phyloP scores from a whole-genome alignment of 768 basidiomycete genomes.

The Peribolospora kevripleyi region DNA sequence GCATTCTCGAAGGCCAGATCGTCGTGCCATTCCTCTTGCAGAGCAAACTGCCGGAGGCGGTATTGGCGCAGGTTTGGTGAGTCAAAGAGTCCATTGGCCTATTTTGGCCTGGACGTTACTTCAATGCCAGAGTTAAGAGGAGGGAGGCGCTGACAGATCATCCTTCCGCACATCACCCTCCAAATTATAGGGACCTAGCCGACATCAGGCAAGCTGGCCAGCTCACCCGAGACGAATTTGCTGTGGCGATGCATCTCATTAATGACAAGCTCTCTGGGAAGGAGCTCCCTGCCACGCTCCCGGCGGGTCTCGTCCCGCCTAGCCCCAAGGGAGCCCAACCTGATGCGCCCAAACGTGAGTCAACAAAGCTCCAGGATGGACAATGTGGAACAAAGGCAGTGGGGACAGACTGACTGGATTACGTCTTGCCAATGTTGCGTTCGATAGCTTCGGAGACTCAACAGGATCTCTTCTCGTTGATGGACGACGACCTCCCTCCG shows the following conservation, averaged over 20 bases:
- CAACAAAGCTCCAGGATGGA: conserved; percentile 11
- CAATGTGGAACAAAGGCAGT: too few species aligned
- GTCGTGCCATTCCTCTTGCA: conserved; percentile 90
- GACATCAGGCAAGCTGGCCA: conserved; percentile 71
- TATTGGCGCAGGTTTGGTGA: conserved; percentile 77
- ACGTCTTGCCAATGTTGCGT: conserved; percentile 18
- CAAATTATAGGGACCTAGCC: conserved; percentile 51
- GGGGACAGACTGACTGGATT: neutral
- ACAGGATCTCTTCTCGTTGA: conserved; percentile 12
- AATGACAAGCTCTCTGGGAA: conserved; percentile 58
- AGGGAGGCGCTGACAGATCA: neutral
- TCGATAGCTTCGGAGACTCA: neutral
- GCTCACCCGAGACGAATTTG: conserved; percentile 75
- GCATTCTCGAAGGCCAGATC: conserved; percentile 72
- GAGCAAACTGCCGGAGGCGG: conserved; percentile 55
- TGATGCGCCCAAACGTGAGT: conserved; percentile 13
- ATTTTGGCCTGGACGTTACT: conserved; percentile 2
- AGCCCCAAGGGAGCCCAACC: conserved; percentile 31
- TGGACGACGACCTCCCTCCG: conserved; percentile 42
- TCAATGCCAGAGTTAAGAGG: neutral
- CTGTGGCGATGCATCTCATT: conserved; percentile 83
- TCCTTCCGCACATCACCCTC: neutral
- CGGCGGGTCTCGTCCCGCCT: conserved; percentile 54
- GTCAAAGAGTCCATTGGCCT: conserved; percentile 14
- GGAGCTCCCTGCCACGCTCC: conserved; percentile 38